These are phyloP conservation scores for Mucor saturninus DNA, from an alignment of 371 early-diverging fungal genomes.

Conservation along the genomic window DNA sequence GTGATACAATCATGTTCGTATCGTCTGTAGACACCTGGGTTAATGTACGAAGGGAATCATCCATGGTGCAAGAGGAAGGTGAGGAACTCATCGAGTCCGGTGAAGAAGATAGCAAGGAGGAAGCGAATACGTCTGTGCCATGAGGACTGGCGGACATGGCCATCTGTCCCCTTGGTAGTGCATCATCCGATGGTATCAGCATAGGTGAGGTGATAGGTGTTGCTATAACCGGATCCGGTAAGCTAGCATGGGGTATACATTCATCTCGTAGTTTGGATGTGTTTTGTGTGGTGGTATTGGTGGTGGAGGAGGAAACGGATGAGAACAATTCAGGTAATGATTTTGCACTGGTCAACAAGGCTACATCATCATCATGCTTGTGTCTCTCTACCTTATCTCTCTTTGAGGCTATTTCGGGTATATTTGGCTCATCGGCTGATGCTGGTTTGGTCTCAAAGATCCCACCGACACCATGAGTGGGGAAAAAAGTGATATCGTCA, in stretches of 20 bases:
- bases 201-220: constrained; percentile 6
- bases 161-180: constrained; percentile 2
- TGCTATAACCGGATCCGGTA: neutral
- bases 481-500: constrained; percentile 89
- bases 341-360: constrained; percentile 28
- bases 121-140: neutral
- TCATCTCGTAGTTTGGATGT: constrained; percentile 1
- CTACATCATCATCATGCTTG: constrained; percentile 25
- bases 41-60: constrained; percentile 14
- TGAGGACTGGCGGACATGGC: constrained; percentile 5
- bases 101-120: constrained; percentile 20
- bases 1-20: neutral
- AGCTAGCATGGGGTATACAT: neutral
- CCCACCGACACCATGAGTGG: constrained; percentile 67
- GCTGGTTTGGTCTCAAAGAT: constrained; percentile 44
- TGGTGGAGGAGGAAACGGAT: too few relatives aligned
- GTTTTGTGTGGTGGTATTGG: constrained; percentile 18
- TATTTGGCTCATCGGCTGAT: neutral
- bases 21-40: constrained; percentile 13
- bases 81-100: constrained; percentile 19
- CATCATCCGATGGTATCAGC: constrained; percentile 7
- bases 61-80: constrained; percentile 15
- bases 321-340: constrained; percentile 38
- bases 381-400: constrained; percentile 10
- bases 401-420: neutral